phyloP scores from a whole-genome alignment of 2,329 filamentous ascomycete species.

The Coniochaeta sp. region DNA sequence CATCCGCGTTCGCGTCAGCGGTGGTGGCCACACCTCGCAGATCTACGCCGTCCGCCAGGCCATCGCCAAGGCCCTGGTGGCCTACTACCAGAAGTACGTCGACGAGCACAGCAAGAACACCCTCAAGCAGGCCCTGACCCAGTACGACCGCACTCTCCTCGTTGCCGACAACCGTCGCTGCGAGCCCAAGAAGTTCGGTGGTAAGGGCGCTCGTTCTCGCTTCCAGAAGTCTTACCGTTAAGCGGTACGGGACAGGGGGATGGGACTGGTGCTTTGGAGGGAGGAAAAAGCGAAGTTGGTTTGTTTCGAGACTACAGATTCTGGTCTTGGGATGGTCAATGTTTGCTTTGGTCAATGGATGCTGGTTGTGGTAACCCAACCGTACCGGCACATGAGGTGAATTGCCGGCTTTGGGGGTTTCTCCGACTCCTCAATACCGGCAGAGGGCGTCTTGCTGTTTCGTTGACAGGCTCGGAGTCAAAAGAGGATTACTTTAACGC shows the following conservation, averaged over 20 bases:
- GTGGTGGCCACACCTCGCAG: constrained; percentile 96
- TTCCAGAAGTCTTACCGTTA: constrained; percentile 99
- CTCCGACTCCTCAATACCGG: constrained; percentile 1
- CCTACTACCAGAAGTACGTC: constrained; percentile 99
- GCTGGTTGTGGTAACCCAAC: constrained; percentile 8
- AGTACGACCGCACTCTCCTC: constrained; percentile 65
- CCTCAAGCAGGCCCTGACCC: constrained; percentile 92
- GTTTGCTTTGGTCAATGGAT: constrained; percentile 12
- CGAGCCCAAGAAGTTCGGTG: constrained; percentile 98
- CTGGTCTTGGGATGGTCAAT: constrained; percentile 12
- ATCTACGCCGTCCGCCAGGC: constrained; percentile 90
- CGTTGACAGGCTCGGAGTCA: constrained; percentile 22
- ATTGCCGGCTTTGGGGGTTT: constrained; percentile 7
- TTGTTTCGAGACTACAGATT: not conserved
- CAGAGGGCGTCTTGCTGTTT: constrained; percentile 6
- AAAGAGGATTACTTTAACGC: constrained; percentile 18
- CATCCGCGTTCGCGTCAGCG: constrained; percentile 92
- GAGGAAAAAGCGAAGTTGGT: not conserved
- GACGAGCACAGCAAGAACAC: constrained; percentile 99
- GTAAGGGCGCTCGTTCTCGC: constrained; percentile 87
- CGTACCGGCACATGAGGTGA: constrained; percentile 2
- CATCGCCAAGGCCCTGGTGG: constrained; percentile 93
- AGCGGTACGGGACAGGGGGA: constrained; percentile 21
- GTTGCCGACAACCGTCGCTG: constrained; percentile 98
- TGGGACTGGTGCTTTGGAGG: not conserved